Conservation (phyloP, 2,329 filamentous ascomycete species). For the Colletotrichum australisinense region DNA sequence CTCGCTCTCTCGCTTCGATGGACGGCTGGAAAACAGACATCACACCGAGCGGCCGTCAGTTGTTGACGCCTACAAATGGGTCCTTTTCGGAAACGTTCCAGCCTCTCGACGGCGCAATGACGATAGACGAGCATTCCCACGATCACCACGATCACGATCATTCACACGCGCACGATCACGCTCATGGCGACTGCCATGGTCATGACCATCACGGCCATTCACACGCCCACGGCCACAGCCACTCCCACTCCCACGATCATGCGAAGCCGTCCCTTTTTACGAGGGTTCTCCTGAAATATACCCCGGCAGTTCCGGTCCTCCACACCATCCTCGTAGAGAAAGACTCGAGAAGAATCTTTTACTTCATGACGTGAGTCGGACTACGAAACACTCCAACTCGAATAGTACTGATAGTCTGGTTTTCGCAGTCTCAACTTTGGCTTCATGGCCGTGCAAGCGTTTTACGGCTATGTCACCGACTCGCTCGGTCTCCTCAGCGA, state of each 20-base stretch:
- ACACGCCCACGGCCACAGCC: constrained; percentile 39
- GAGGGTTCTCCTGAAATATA: constrained; percentile 75
- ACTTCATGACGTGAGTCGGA: constrained; percentile 85
- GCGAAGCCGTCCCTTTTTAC: constrained; percentile 76
- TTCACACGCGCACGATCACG: constrained; percentile 39
- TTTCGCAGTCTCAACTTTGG: constrained; percentile 82
- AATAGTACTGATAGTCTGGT: constrained; percentile 24
- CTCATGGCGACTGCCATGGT: constrained; percentile 41
- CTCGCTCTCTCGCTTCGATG: constrained; percentile 47
- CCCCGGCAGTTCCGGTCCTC: constrained; percentile 79
- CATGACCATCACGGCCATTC: constrained; percentile 45
- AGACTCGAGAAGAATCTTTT: constrained; percentile 94
- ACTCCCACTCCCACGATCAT: constrained; percentile 50
- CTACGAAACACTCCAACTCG: not conserved
- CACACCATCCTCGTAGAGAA: constrained; percentile 90
- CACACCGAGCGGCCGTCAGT: constrained; percentile 53
- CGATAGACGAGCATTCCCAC: constrained; percentile 37
- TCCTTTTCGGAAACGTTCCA: constrained; percentile 33
- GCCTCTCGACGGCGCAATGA: constrained; percentile 28
- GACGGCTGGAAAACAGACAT: constrained; percentile 55
- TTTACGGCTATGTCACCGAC: constrained; percentile 93
- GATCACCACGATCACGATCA: constrained; percentile 41
- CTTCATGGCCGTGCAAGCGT: constrained; percentile 95
- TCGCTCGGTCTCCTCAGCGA: constrained; percentile 96
- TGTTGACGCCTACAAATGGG: constrained; percentile 46